Evolutionary conservation across 768 basidiomycete genomes (phyloP), one percentile per base, ranked within the genome.

Genomic region (Scleroderma citrinum): DNA sequence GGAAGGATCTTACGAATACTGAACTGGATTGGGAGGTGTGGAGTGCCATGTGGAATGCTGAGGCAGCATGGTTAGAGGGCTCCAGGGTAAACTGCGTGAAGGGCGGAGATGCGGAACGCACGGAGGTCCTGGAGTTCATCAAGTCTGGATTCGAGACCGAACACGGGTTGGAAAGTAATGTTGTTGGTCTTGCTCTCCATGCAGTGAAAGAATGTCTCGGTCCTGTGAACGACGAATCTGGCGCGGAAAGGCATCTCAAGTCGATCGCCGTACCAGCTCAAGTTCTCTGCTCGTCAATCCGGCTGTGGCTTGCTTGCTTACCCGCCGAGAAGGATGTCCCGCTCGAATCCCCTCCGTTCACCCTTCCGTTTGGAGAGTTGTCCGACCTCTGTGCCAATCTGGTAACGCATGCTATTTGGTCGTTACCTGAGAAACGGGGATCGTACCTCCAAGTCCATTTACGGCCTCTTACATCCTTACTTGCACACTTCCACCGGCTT

Each of bases 41-140:
- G 61, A 59, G 61, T 3, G 60, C 62, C 0, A 55, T 74, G 1
- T 73, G 76, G 70, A 60, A 64, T 11, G 54, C 69, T 11, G 57
- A 73, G 60, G 73, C 75, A 1, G 78, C 82, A 11, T 94, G 88
- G 85, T 59, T 90, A 3, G 86, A 89, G 56, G 92, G 94, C 2
- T 75, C 78, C 7, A 76, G 73, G 46, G 72, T 92, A 17, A 96
- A 97, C 58, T 76, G 78, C 0, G 62, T 82, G 12, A 77, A 71
- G 56, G 76, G 75, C 3, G 92, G 92, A 5, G 79, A 83, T 51
- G 64, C 63, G 13, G 89, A 92, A 60, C 77, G 82, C 47, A 60
- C 52, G 12, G 69, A 69, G 24, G 56, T 46, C 16, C 44, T 81
- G 8, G 59, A 61, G 3, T 48, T 56, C 6, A 40, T 81, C 1